phyloP scores from a whole-genome alignment of 345 rosid species.

The Salix brachista region DNA sequence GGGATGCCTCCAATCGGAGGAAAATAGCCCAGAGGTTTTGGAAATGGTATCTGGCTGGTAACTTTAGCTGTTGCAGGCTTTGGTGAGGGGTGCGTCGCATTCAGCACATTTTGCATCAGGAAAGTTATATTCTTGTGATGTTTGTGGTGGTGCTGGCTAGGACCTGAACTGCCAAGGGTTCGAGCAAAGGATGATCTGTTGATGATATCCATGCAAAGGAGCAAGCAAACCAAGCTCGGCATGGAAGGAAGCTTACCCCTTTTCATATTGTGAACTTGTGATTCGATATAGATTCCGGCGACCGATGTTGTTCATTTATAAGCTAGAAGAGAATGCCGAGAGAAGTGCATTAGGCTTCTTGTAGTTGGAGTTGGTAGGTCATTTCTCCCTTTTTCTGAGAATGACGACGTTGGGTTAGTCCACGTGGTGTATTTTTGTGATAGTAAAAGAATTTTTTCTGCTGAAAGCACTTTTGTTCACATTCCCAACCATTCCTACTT shows the following conservation, averaged over 20 bases:
- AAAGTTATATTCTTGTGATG: slow-evolving; percentile 34
- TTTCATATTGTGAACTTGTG: not conserved
- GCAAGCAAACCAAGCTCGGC: not conserved
- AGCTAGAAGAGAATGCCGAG: not conserved
- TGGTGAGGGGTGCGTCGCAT: slow-evolving; percentile 19
- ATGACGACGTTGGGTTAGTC: too few relatives aligned
- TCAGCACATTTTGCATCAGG: slow-evolving; percentile 46
- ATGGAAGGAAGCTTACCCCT: slow-evolving; percentile 13
- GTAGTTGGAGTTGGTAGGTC: not conserved
- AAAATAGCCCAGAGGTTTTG: slow-evolving; percentile 42
- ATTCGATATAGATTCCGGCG: not conserved
- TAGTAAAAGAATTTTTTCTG: not conserved
- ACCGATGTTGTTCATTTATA: slow-evolving; percentile 9
- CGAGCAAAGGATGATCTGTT: slow-evolving; percentile 31
- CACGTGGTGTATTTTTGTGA: too few relatives aligned
- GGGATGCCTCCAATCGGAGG: slow-evolving; percentile 52
- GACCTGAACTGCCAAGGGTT: slow-evolving; percentile 22
- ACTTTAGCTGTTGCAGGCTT: slow-evolving; percentile 26
- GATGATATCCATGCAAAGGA: slow-evolving; percentile 17
- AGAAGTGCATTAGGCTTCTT: not conserved
- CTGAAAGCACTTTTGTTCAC: not conserved
- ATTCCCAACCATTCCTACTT: not conserved
- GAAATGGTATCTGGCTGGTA: slow-evolving; percentile 38
- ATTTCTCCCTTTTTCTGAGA: too few relatives aligned
- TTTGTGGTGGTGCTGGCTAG: slow-evolving; percentile 9